Evolutionary conservation across 176 grass and related monocot genomes (phyloP).

Genomic region (Ensete glaucum): DNA sequence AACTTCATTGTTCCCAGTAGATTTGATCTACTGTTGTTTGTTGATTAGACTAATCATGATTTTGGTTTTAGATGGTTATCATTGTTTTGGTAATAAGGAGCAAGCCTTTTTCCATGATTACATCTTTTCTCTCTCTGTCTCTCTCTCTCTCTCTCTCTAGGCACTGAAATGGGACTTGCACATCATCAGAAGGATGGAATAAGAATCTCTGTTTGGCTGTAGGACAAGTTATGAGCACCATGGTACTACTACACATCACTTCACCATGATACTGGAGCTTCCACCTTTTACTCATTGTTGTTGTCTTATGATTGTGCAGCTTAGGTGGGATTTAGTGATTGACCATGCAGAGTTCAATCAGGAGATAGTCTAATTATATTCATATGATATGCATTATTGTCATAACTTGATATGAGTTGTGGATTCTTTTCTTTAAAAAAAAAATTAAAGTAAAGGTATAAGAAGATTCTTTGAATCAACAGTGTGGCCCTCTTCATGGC

Average conservation of each 20-base stretch:
- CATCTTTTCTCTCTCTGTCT: background rate
- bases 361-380: too few relatives aligned
- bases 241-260: background rate
- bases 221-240: constrained; percentile 2
- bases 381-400: too few relatives aligned
- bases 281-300: too few relatives aligned
- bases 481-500: constrained; percentile 3
- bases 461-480: too few relatives aligned
- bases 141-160: background rate
- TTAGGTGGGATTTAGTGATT: too few relatives aligned
- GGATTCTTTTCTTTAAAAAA: too few relatives aligned
- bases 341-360: too few relatives aligned
- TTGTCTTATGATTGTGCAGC: too few relatives aligned
- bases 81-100: background rate
- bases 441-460: too few relatives aligned
- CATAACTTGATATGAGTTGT: too few relatives aligned
- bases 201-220: background rate
- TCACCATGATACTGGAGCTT: background rate
- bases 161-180: constrained; percentile 9
- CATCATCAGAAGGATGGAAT: constrained; percentile 10
- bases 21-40: background rate
- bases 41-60: constrained; percentile 4
- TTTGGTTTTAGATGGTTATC: background rate
- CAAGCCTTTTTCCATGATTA: background rate
- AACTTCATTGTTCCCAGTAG: background rate